phyloP scores from a whole-genome alignment of 768 basidiomycete species.

The Tephrocybe sp. region DNA sequence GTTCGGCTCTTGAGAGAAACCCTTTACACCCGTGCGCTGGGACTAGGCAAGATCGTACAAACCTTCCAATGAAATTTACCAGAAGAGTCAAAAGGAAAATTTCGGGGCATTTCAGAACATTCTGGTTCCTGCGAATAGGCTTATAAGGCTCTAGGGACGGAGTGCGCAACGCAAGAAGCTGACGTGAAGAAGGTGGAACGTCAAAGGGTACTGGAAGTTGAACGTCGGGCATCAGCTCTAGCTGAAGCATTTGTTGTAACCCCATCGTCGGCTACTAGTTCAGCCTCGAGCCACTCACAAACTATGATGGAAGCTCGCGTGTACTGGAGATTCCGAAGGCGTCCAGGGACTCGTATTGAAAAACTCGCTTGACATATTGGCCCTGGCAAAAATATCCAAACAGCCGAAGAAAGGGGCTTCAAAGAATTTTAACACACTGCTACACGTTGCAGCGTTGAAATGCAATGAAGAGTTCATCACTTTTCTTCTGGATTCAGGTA shows the following conservation, averaged over 20 bases:
- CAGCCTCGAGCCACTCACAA: background rate
- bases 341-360: constrained; percentile 28
- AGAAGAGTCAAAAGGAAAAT: constrained; percentile 28
- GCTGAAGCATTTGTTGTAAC: constrained; percentile 29
- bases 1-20: background rate
- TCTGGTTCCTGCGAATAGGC: too few relatives aligned
- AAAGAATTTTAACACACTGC: constrained; percentile 27
- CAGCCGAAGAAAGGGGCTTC: constrained; percentile 20
- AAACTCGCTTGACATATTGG: constrained; percentile 31
- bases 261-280: background rate
- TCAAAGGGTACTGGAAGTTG: constrained; percentile 23
- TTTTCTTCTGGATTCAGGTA: constrained; percentile 37
- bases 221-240: constrained; percentile 23
- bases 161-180: constrained; percentile 33
- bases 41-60: constrained; percentile 14
- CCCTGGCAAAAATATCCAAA: constrained; percentile 25
- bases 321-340: constrained; percentile 23
- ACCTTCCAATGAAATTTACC: background rate
- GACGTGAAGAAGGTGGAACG: constrained; percentile 24
- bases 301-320: constrained; percentile 21
- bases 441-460: constrained; percentile 35
- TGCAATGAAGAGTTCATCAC: constrained; percentile 30
- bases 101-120: too few relatives aligned
- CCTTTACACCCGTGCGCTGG: constrained; percentile 20
- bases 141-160: constrained; percentile 23